Evolutionary conservation across 2,329 filamentous ascomycete species (phyloP), one percentile per base, ranked within the genome.

Genomic region (Aspergillus ruber): DNA sequence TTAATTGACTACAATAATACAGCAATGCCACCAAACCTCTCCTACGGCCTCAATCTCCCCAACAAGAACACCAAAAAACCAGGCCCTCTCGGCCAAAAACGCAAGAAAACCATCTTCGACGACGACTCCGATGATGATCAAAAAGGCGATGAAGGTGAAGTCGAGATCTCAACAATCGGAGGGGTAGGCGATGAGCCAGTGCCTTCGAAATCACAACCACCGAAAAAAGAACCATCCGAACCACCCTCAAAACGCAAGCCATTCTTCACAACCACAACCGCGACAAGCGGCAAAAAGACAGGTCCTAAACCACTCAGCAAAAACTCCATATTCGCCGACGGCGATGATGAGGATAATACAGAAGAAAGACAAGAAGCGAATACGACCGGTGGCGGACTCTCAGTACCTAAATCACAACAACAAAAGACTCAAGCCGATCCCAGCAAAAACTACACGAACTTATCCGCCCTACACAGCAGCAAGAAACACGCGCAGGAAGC

Each of bases 61-160:
- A 69, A 59, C 46, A 71, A 71, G 43, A 62, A 69, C n/a, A 59
- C 61, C 17, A 54, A 59, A 25, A 47, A 57, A n/a, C 51, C 61
- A 9, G 60, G 59, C 29, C 68, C 58, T n/a, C 51, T 61, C 10
- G 60, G 60, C 29, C 69, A 72, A 51, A 76, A 75, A 54, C 72
- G 73, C 50, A 76, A 75, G 59, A 73, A 71, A 50, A 66, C 67
- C 10, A 66, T 74, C 32, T 74, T 75, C 55, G 72, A 70, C 42
- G 63, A 65, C 13, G 70, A 71, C 42, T 71, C 70, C 1, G 71
- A 71, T 32, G 49, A 56, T 33, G 29, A 43, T 25, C 49, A 49
- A 46, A 38, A 47, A 42, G 46, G 51, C 29, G 46, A 55, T 43
- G 51, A 58, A 15, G 53, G 53, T 1, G 53, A 52, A 20, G 51